A percentile compares a stretch with the other conserved stretches of the same genome.
Conservation (phyloP, 371 early-diverging fungal genomes). For the Apophysomyces sp. region DNA sequence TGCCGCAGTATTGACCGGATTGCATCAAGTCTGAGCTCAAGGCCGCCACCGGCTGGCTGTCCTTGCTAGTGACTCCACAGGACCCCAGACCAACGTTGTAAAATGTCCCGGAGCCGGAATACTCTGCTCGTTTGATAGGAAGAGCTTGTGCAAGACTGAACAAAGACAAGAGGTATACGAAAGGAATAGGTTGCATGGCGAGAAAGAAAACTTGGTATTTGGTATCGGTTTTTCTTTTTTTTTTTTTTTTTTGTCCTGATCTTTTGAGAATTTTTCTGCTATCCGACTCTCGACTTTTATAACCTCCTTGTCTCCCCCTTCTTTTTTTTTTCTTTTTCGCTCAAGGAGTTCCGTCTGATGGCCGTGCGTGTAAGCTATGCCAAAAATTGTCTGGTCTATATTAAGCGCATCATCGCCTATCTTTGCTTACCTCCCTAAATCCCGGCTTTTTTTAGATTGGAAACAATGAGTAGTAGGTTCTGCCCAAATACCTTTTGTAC, state of each 20-base stretch:
- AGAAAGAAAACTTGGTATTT: too few species aligned
- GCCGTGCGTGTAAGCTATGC: neutral
- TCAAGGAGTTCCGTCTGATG: neutral
- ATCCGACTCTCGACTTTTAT: too few species aligned
- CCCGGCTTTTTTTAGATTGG: neutral
- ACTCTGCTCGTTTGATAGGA: slow-evolving; percentile 8
- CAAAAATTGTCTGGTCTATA: neutral
- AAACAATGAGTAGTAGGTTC: neutral
- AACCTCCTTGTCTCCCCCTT: neutral
- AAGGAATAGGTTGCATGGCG: neutral
- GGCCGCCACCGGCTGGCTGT: slow-evolving; percentile 35
- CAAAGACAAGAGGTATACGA: slow-evolving; percentile 5
- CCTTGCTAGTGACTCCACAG: slow-evolving; percentile 30
- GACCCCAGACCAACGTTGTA: slow-evolving; percentile 41
- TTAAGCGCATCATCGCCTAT: neutral
- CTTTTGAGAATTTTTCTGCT: too few species aligned
- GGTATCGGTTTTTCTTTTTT: neutral
- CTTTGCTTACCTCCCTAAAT: neutral
- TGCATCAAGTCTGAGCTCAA: slow-evolving; percentile 28
- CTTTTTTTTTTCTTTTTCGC: neutral
- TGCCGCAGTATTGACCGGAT: slow-evolving; percentile 39
- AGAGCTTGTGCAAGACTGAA: slow-evolving; percentile 10
- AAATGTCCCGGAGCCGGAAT: slow-evolving; percentile 38
- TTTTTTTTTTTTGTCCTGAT: too few species aligned
- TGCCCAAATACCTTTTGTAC: too few species aligned